Conservation (phyloP, 2,329 filamentous ascomycete species). For the Neonectria faginata region DNA sequence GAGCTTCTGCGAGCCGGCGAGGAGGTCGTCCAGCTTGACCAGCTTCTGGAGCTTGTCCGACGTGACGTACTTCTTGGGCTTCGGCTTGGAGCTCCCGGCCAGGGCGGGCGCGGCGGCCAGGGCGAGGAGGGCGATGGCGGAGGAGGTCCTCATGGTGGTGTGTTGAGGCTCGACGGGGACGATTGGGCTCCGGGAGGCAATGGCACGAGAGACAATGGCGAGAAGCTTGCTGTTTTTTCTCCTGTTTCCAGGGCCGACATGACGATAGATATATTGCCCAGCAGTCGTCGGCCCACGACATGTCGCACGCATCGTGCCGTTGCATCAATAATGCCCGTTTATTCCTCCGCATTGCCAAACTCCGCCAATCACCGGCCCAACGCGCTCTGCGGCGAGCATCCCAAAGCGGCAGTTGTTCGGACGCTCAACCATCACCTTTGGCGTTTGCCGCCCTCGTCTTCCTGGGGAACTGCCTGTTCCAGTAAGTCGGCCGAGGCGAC, state of each 20-base stretch:
- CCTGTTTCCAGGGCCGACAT: not conserved
- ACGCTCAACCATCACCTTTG: constrained; percentile 35
- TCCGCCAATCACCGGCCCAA: constrained; percentile 24
- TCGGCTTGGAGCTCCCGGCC: constrained; percentile 35
- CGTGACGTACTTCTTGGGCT: constrained; percentile 49
- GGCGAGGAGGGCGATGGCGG: constrained; percentile 41
- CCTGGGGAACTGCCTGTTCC: constrained; percentile 36
- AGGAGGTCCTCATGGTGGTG: constrained; percentile 43
- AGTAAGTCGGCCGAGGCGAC: constrained; percentile 37
- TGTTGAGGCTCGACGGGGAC: not conserved
- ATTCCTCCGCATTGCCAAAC: constrained; percentile 19
- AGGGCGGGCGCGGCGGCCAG: constrained; percentile 44
- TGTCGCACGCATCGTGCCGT: too few species aligned
- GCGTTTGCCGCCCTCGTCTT: constrained; percentile 29
- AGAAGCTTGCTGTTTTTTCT: not conserved
- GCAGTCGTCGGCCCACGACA: not conserved
- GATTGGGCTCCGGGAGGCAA: not conserved
- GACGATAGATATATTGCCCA: not conserved
- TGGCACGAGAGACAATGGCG: not conserved
- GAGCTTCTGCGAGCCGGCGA: constrained; percentile 58
- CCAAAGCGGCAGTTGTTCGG: constrained; percentile 43
- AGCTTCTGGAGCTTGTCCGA: constrained; percentile 54
- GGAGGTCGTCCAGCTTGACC: constrained; percentile 55
- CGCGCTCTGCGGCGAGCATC: constrained; percentile 27
- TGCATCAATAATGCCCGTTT: not conserved